Percentiles rank a stretch among this genome's conserved stretches.
phyloP scores from a whole-genome alignment of 768 basidiomycete species.

The Aureoboletus auriporus region DNA sequence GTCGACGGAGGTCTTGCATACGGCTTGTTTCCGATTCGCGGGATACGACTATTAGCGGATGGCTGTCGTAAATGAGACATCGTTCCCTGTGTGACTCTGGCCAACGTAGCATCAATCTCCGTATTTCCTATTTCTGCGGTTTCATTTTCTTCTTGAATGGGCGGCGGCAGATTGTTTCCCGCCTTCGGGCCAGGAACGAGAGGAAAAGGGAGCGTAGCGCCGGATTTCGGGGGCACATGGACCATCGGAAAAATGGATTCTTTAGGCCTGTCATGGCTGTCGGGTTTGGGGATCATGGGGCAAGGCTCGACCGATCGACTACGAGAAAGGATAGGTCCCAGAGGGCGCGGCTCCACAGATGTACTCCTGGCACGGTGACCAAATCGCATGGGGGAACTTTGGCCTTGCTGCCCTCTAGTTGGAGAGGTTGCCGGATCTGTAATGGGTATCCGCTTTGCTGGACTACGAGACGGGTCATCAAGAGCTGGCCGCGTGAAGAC shows the following conservation, averaged over 20 bases:
- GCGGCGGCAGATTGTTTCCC: conserved; percentile 15
- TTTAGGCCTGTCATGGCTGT: conserved; percentile 11
- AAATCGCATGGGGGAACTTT: conserved; percentile 15
- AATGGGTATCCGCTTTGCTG: conserved; percentile 32
- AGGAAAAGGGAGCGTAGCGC: conserved; percentile 26
- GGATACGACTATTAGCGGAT: conserved; percentile 51
- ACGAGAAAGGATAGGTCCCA: conserved; percentile 11
- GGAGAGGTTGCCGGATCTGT: conserved; percentile 24
- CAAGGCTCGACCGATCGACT: conserved; percentile 30
- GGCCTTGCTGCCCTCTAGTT: conserved; percentile 11
- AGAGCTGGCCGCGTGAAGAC: conserved; percentile 40
- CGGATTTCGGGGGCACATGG: conserved; percentile 3
- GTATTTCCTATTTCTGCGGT: neutral
- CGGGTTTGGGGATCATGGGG: conserved; percentile 3
- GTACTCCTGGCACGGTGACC: conserved; percentile 26
- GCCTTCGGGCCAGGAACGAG: conserved; percentile 21
- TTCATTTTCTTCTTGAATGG: conserved; percentile 34
- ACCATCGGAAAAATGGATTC: conserved; percentile 20
- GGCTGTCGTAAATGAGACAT: conserved; percentile 50
- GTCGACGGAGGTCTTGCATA: conserved; percentile 41
- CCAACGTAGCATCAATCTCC: conserved; percentile 11
- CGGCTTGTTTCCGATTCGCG: conserved; percentile 55
- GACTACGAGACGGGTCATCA: conserved; percentile 36
- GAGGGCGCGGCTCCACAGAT: conserved; percentile 34
- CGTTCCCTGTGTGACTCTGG: conserved; percentile 18